Conservation (phyloP, 352 stramenopile species). For the Phytophthora constricta region DNA sequence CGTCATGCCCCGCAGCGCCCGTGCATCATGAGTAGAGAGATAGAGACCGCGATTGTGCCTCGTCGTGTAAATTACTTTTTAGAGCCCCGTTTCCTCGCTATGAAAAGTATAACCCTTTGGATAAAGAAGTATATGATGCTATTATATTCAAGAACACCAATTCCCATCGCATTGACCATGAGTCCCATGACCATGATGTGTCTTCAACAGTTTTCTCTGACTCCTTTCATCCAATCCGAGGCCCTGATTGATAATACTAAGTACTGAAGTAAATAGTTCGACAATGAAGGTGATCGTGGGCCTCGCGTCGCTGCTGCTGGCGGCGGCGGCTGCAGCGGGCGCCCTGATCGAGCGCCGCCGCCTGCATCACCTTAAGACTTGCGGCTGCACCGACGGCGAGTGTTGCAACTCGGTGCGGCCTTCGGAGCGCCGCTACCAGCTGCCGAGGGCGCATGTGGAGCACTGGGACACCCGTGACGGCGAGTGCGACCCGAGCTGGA, state of each 20-base stretch:
- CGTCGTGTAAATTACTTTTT: conserved; percentile 23
- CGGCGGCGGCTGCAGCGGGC: conserved; percentile 21
- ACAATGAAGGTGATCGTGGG: conserved; percentile 40
- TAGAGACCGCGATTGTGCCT: conserved; percentile 3
- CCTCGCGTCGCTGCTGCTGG: conserved; percentile 34
- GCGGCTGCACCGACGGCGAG: conserved; percentile 71
- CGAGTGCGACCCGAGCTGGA: conserved; percentile 66
- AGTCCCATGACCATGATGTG: too few relatives aligned
- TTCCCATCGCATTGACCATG: too few relatives aligned
- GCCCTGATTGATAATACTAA: too few relatives aligned
- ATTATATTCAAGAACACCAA: too few relatives aligned
- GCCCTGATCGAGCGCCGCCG: conserved; percentile 42
- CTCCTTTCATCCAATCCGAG: too few relatives aligned
- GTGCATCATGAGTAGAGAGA: conserved; percentile 21
- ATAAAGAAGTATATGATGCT: conserved; percentile 18
- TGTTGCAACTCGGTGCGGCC: conserved; percentile 75
- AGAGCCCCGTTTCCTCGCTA: conserved; percentile 18
- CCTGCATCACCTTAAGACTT: conserved; percentile 40
- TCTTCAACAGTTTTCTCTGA: too few relatives aligned
- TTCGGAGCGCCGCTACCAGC: conserved; percentile 69
- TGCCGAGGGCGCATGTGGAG: conserved; percentile 74
- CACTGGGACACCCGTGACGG: conserved; percentile 70
- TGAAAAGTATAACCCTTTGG: conserved; percentile 10
- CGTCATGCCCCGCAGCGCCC: conserved; percentile 56
- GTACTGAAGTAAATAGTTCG: neutral